Conservation (phyloP, 1,284 basidiomycete species). For the Sanghuangporus weigelae region DNA sequence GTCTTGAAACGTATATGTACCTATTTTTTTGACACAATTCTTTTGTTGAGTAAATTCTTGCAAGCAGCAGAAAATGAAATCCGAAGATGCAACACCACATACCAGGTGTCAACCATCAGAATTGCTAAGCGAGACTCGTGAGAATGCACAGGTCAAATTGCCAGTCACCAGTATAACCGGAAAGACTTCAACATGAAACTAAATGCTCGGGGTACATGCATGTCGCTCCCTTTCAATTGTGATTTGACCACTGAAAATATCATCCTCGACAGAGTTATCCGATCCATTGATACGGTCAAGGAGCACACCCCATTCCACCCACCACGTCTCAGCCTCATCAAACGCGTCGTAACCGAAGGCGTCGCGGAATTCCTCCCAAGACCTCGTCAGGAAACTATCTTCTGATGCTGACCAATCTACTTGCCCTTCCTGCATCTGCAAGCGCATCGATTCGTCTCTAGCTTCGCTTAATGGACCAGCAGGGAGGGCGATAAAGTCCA, state of each 20-base stretch:
- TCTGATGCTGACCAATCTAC: background rate
- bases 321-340: conserved; percentile 16
- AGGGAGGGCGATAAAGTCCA: background rate
- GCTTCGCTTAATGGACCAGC: conserved; percentile 30
- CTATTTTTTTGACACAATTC: no score
- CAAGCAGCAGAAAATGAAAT: no score
- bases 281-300: conserved; percentile 2
- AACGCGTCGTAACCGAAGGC: conserved; percentile 12
- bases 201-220: background rate
- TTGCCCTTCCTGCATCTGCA: background rate
- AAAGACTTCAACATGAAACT: no score
- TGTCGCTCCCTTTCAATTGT: background rate
- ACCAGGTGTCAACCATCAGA: no score
- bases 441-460: conserved; percentile 30
- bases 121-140: no score
- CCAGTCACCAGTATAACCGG: no score
- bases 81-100: no score
- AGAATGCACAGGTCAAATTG: no score
- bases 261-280: background rate
- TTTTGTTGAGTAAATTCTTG: no score
- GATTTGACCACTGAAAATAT: background rate
- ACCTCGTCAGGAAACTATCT: background rate
- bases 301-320: conserved; percentile 14
- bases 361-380: conserved; percentile 13
- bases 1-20: no score